Evolutionary conservation across 768 basidiomycete species (phyloP).

Genomic region (Chalciporus piperatus): DNA sequence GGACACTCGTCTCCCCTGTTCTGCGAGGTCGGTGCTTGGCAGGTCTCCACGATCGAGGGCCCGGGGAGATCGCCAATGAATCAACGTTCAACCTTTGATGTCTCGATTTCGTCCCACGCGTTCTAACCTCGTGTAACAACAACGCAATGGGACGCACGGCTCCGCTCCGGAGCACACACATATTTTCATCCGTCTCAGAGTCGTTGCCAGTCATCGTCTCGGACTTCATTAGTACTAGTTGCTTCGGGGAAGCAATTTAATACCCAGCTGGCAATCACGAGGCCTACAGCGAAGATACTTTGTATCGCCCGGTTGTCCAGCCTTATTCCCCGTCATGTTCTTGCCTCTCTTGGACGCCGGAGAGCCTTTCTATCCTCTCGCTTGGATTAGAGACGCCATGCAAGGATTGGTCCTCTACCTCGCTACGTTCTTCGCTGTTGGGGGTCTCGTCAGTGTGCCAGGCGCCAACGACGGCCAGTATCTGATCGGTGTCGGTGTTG

Average conservation of each 20-base stretch:
- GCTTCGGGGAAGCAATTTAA: neutral
- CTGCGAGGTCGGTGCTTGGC: too few species aligned
- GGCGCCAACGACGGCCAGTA: conserved; percentile 17
- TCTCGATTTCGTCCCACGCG: too few species aligned
- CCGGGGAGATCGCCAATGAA: too few species aligned
- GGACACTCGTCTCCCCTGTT: too few species aligned
- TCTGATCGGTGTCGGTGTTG: conserved; percentile 39
- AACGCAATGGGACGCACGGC: too few species aligned
- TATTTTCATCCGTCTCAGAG: too few species aligned
- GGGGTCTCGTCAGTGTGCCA: neutral
- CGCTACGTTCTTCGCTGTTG: conserved; percentile 41
- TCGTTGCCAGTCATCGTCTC: neutral
- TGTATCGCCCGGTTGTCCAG: neutral
- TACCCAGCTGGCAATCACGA: neutral
- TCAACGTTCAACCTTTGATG: too few species aligned
- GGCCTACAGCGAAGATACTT: neutral
- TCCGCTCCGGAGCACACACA: too few species aligned
- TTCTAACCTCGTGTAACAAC: too few species aligned
- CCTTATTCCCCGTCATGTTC: conserved; percentile 15
- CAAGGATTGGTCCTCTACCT: conserved; percentile 41
- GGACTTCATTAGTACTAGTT: neutral
- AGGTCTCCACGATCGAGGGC: too few species aligned
- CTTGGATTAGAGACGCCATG: conserved; percentile 37
- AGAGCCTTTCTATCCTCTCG: conserved; percentile 15
- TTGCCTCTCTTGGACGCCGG: conserved; percentile 18